Base-by-base conservation (phyloP, 352 stramenopile species). In the Phytophthora litchii region DNA sequence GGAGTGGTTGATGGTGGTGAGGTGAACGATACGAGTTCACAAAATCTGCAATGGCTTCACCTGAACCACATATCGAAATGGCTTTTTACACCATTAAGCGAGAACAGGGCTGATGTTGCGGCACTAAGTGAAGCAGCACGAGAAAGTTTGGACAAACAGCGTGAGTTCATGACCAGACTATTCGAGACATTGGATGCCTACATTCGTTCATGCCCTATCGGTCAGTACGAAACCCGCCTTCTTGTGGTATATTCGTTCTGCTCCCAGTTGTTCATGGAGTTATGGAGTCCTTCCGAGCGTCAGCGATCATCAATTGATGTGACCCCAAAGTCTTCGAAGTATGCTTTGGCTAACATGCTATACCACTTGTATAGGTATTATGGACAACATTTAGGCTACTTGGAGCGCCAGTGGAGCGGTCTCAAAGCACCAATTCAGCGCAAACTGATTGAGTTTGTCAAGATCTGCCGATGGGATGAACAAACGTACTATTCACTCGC, bases 401-500 rank as follows among this genome's bases (percentile, higher is more conserved):
- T 95, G 49, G 65, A 91, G 56, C 89, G 77, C 63, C 74, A 95
- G 82, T 91, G 77, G 86, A 81, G 83, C 32, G 80, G 80, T n/a
- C 63, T 98, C 0, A 94, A 96, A 50, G 79, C 77, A 3, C 96
- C 95, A 14, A 98, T 99, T 56, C 95, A 99, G 77, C 96, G 95
- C 27, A 95, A 98, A 64, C 64, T 99, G 4, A 92, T 98, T 66
- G 96, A 99, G 51, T 98, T 99, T 74, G 90, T 98, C 29, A 99
- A 99, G 61, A 92, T 99, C 27, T 95, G 88, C 27, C 97, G 97
- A 47, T 99, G 98, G 98, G 98, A 99, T 66, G 97, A 99, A 55
- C 97, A 99, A 71, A 99, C 96, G 20, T 99, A 99, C 70, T 99
- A 99, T 80, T 97, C 97, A 34, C 74, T 99, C 17, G 94, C 94